Evolutionary conservation across 441 rosid genomes (phyloP), one percentile per base, ranked within the genome.

Genomic region (Rhodomyrtus psidioides): DNA sequence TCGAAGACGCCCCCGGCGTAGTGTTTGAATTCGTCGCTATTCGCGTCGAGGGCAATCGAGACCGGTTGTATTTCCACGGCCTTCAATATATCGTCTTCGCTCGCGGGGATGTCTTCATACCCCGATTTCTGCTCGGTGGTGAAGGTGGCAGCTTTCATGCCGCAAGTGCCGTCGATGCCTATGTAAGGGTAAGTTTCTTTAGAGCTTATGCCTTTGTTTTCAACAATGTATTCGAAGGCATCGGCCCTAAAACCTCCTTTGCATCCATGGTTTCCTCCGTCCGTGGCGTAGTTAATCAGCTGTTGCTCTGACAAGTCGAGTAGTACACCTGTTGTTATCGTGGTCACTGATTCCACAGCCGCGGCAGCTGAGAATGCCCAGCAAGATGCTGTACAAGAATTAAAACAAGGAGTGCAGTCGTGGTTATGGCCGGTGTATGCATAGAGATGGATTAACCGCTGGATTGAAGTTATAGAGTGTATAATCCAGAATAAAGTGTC

Each of bases 211-310:
- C 74, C 74, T 15, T 60, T 7, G 74, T 28, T 60, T 60, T 13
- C 23, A 24, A 81, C 74, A 28, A 60, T 51, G 83, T 46, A 51
- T 28, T 56, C 6, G 58, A 89, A 89, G 24, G 93, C 90, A 53
- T 3, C 0, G 53, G 65, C 84, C 90, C 84, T 87, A n/a, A n/a
- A n/a, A n/a, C n/a, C n/a, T n/a, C n/a, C n/a, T n/a, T 83, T 21
- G 85, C 75, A 83, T 28, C 85, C 75, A 6, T 58, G 53, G 34
- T 83, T 44, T 53, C 4, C 59, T 24, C 70, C 62, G 8, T 56
- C 34, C 9, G 34, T 58, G 59, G 42, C 75, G 1, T 55, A 83
- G 53, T 57, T 75, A 12, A 83, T 46, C 6, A 83, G 34, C 15
- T 42, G 51, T 58, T 57, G 75, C 70, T 83, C 85, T 6, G 85